phyloP scores from a whole-genome alignment of 441 rosid species.

The Sinapis alba region DNA sequence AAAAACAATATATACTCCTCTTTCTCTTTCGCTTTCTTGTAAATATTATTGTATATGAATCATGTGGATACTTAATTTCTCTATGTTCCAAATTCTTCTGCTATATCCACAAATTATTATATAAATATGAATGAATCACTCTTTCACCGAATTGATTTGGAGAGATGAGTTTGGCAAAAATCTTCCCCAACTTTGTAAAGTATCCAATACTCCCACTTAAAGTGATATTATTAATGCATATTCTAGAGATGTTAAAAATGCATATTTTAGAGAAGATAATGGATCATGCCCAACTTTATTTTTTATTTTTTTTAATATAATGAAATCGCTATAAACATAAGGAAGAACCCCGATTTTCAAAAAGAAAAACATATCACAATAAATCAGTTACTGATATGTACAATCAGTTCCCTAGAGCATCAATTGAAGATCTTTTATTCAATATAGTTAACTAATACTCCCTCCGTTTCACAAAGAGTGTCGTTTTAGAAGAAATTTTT shows the following conservation, averaged over 20 bases:
- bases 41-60: neutral
- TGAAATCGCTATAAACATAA: conserved; percentile 14
- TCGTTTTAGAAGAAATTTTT: too few relatives aligned
- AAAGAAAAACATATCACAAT: neutral
- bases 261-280: conserved; percentile 26
- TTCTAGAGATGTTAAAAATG: conserved; percentile 5
- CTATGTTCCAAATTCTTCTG: neutral
- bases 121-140: conserved; percentile 1
- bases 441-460: too few relatives aligned
- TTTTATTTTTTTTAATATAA: neutral
- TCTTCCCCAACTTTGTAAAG: conserved; percentile 34
- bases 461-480: too few relatives aligned
- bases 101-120: neutral
- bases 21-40: neutral
- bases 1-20: neutral
- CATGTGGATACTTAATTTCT: neutral
- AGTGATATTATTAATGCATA: conserved; percentile 22
- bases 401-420: too few relatives aligned
- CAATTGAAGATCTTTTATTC: too few relatives aligned
- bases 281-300: conserved; percentile 36
- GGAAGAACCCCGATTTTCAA: neutral
- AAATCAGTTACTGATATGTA: too few relatives aligned
- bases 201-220: conserved; percentile 16
- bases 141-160: neutral
- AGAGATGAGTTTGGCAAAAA: conserved; percentile 25